A percentile compares a stretch with the other conserved stretches of the same genome.
Evolutionary conservation across 345 rosid genomes (phyloP).

Genomic region (Leavenworthia alabamica): DNA sequence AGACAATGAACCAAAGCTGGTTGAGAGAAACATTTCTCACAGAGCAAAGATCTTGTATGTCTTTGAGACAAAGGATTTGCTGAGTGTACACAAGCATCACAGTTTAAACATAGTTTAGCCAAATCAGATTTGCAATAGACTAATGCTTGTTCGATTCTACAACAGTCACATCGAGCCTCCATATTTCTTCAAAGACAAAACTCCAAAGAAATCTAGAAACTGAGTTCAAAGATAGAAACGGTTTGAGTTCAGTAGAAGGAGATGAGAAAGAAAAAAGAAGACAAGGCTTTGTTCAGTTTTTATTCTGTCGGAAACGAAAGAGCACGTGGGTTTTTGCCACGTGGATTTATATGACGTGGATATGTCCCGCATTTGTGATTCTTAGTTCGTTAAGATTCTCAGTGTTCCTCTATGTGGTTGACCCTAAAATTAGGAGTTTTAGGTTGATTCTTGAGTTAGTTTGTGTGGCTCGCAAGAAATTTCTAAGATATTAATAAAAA

Average conservation of each 20-base stretch:
- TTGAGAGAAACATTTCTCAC: slow-evolving; percentile 55
- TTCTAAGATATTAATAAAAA: not conserved
- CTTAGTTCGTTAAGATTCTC: not conserved
- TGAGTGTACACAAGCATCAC: slow-evolving; percentile 56
- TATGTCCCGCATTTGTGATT: not conserved
- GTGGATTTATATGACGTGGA: not conserved
- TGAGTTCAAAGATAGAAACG: slow-evolving; percentile 7
- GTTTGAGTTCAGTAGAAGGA: not conserved
- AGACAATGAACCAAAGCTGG: slow-evolving; percentile 42
- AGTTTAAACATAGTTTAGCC: slow-evolving; percentile 55
- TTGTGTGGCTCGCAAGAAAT: slow-evolving; percentile 17
- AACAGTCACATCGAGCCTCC: slow-evolving; percentile 54
- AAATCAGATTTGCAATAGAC: slow-evolving; percentile 64
- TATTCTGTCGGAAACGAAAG: not conserved
- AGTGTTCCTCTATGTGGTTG: slow-evolving; percentile 5
- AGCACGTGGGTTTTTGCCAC: slow-evolving; percentile 1
- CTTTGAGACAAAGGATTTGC: slow-evolving; percentile 53
- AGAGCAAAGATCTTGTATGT: slow-evolving; percentile 53
- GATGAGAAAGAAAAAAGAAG: not conserved
- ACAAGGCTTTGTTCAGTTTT: slow-evolving; percentile 8
- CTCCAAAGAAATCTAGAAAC: too few species aligned
- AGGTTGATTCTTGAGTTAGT: not conserved
- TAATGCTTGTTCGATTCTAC: slow-evolving; percentile 43
- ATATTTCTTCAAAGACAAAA: not conserved
- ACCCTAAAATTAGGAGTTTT: not conserved